Base-by-base conservation (phyloP, 768 basidiomycete species). In the Hygrocybe punicea region DNA sequence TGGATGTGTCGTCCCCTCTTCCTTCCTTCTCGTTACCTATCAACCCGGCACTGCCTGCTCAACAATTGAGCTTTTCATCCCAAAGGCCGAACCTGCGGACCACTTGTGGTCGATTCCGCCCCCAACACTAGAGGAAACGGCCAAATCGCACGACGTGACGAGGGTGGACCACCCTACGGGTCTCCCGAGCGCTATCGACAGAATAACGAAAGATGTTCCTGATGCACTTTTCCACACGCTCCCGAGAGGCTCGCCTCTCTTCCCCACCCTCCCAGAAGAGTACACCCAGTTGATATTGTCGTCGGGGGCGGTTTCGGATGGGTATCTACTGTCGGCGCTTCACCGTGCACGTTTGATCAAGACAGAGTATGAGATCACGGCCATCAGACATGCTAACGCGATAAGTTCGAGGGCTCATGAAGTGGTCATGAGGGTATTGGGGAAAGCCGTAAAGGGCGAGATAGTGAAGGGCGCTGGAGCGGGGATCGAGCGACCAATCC, bases 371-470 rank as follows among this genome's bases (percentile, higher is more conserved):
- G 96, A 98, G 71, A 83, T 98, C 51, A 77, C 76, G 8, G 72
- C 81, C 53, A 94, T 98, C 67, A 77, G 79, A 54, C 81, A 81
- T 52, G 96, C 96, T 0, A 93, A 91, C 66, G 79, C 81, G 53
- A 93, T 98, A 62, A 91, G 90, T 63, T 92, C 90, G 0, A 79
- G 86, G 2, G 96, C 96, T 4, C 96, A 98, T 62, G 91, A 94
- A 71, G 81, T 84, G 6, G 84, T 98, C 50, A 98, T 98, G 96
- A 80, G 91, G 7, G 86, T 96, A 8, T 80, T 97, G 13, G 94
- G 94, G 2, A 72, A 78, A 48, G 86, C 85, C 3, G 88, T 88
- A 17, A 81, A 82, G 51, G 80, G 80, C 16, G 76, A 77, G 52
- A 79, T 87, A 57, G 69, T 71, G 60, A 73, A 71, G 35, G 81